Evolutionary conservation across 2,329 filamentous ascomycete species (phyloP), one percentile per base, ranked within the genome.

Genomic region (Penicillium sp.): DNA sequence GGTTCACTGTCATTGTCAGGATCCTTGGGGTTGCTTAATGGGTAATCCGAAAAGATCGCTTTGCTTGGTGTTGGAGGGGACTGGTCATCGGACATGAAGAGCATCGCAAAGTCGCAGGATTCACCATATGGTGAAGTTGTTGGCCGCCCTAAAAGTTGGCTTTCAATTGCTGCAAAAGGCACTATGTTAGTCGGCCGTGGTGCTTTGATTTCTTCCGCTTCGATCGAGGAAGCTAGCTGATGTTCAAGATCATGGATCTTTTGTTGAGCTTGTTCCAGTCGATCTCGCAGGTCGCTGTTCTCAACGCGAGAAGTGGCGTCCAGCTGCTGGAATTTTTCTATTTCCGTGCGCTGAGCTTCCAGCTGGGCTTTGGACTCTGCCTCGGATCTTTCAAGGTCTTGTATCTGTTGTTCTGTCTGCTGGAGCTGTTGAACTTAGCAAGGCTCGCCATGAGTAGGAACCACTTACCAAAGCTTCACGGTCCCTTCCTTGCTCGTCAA

Each of bases 121-220:
- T 68, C 66, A 19, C 64, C 62, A 11, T 61, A 65, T 2, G 62
- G 56, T 6, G 61, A 62, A 8, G 52, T 49, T 13, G 47, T 58
- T 43, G 56, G 56, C 6, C 46, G 43, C 5, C 60, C 57, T 3
- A 65, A 63, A 16, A 70, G 21, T 19, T 65, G 59, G 29, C 57
- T 62, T 33, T 68, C 59, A 10, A 76, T 53, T 42, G 61, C 64
- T 4, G 72, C 69, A 48, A 76, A 76, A 3, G 74, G 70, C 10
- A 72, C 63, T 29, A 76, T 76, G 9, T 54, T 55, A 13, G 46
- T 45, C 11, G 39, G 14, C 1, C 21, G 33, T 3, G 33, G 29
- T 16, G 33, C 21, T 27, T 39, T 22, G 4, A 31, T 35, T 9
- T 29, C 21, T 21, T 37, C 29, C 5, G 16, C 24, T 10, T 24